Evolutionary conservation across 495 filamentous ascomycete species (phyloP).

Genomic region (Penicillium parvum): DNA sequence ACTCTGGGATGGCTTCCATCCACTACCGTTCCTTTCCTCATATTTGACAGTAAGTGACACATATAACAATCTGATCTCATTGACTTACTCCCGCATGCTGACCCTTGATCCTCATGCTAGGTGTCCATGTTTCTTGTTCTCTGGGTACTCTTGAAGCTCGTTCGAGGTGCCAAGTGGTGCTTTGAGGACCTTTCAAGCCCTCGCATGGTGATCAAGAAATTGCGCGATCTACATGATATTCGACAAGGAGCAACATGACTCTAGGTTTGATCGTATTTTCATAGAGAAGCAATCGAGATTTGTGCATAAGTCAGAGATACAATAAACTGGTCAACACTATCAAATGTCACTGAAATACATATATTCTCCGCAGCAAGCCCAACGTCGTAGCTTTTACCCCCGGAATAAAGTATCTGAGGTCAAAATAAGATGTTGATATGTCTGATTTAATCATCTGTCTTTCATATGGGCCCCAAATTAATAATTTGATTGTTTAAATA

Average conservation of each 20-base stretch:
- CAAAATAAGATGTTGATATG: no score
- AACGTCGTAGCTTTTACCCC: no score
- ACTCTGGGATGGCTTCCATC: slow-evolving; percentile 27
- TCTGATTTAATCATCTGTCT: no score
- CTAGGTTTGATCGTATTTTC: no score
- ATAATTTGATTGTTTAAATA: no score
- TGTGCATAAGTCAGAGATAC: no score
- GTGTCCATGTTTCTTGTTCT: not conserved
- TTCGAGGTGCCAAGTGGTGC: not conserved
- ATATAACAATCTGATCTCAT: not conserved
- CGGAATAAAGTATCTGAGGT: no score
- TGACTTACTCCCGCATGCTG: not conserved
- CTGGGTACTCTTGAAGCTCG: not conserved
- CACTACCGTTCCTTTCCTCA: not conserved
- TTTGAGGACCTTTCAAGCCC: not conserved
- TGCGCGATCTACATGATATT: not conserved
- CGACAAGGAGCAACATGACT: not conserved
- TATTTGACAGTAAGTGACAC: slow-evolving; percentile 3
- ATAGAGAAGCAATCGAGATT: no score
- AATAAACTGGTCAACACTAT: no score
- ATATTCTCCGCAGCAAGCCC: no score
- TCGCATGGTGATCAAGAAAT: not conserved
- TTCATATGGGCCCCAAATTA: no score
- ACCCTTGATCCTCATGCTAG: not conserved
- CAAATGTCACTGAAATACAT: no score